phyloP scores from a whole-genome alignment of 2,329 filamentous ascomycete genomes.

The Sporothrix luriei region DNA sequence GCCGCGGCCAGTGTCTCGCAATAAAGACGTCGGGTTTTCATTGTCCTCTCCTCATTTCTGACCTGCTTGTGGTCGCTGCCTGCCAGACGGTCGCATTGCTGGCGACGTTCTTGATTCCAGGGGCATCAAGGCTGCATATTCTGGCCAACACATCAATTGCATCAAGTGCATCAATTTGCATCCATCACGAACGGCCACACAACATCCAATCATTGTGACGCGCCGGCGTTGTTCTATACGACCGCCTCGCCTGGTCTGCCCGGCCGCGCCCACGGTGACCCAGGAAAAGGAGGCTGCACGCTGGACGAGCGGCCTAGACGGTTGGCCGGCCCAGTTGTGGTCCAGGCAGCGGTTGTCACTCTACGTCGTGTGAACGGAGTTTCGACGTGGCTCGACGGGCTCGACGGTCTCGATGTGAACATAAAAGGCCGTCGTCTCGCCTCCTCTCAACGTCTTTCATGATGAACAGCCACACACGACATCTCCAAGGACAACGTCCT shows the following conservation, averaged over 20 bases:
- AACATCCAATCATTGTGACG: not conserved
- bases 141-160: not conserved
- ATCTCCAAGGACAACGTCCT: not conserved
- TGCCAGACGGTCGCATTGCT: not conserved
- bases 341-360: constrained; percentile 6
- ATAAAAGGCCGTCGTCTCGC: not conserved
- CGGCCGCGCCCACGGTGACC: not conserved
- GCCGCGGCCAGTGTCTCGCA: not conserved
- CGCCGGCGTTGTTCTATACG: not conserved
- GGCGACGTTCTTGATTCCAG: not conserved
- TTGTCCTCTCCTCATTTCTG: not conserved
- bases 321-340: not conserved
- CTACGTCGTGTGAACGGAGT: not conserved
- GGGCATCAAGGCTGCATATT: constrained; percentile 5
- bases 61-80: not conserved
- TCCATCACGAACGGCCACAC: not conserved
- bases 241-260: not conserved
- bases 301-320: constrained; percentile 16
- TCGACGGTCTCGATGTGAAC: too few relatives aligned
- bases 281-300: not conserved
- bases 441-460: not conserved
- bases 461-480: not conserved
- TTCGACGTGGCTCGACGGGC: not conserved
- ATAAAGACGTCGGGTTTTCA: not conserved
- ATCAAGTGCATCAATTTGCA: not conserved